phyloP scores from a whole-genome alignment of 164 flowering plant genomes.

The Dillenia suffruticosa region DNA sequence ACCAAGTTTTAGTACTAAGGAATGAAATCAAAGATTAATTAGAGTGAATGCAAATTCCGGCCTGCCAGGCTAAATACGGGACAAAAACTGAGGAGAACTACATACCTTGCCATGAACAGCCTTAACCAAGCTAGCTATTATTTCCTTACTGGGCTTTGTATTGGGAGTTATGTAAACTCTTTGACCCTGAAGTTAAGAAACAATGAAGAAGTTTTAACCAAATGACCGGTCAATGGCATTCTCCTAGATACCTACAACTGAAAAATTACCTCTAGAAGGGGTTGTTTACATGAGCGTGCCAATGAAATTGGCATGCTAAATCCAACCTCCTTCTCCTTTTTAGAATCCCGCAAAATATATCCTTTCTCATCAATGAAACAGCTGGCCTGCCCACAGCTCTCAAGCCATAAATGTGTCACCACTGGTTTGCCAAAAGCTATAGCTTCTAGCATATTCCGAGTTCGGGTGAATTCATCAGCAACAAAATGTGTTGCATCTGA shows the following conservation, averaged over 20 bases:
- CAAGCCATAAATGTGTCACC: conserved; percentile 85
- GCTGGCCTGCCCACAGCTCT: conserved; percentile 80
- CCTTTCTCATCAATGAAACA: conserved; percentile 78
- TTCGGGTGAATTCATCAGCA: conserved; percentile 80
- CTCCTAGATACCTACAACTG: too few relatives aligned
- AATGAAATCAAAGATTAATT: too few relatives aligned
- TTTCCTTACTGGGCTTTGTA: conserved; percentile 71
- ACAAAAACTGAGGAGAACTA: neutral
- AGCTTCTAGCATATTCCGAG: conserved; percentile 94
- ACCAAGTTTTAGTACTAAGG: too few relatives aligned
- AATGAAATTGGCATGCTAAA: conserved; percentile 78
- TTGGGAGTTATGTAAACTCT: conserved; percentile 74
- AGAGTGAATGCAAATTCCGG: too few relatives aligned
- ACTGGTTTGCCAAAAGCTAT: conserved; percentile 88
- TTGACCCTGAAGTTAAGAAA: conserved; percentile 47
- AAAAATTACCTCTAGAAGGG: conserved; percentile 60
- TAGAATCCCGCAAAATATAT: conserved; percentile 71
- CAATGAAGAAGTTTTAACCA: too few relatives aligned
- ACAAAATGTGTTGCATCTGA: conserved; percentile 89
- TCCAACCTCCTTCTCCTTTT: conserved; percentile 87
- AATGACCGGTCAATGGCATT: too few relatives aligned
- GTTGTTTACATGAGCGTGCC: conserved; percentile 59
- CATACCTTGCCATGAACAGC: conserved; percentile 84
- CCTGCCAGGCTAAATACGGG: too few relatives aligned
- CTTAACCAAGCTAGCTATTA: conserved; percentile 60